phyloP scores from a whole-genome alignment of 2,329 filamentous ascomycete species.

The Cercospora brassicicola region DNA sequence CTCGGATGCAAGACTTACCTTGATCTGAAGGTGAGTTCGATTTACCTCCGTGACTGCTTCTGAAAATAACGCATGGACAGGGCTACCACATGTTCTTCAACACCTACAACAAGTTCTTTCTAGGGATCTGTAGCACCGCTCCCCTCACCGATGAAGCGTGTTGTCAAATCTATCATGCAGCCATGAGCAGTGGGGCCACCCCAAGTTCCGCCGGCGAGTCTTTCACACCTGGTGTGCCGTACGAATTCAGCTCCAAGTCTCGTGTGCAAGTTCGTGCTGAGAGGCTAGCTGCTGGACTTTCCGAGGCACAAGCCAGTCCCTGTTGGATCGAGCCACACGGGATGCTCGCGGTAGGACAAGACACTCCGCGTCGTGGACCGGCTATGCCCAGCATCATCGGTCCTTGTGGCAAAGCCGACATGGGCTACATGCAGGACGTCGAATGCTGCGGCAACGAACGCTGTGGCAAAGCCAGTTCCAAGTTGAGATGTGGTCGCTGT shows the following conservation, averaged over 20 bases:
- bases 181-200: background rate
- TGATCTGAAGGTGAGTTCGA: background rate
- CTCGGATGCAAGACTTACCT: background rate
- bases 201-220: background rate
- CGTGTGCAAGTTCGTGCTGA: background rate
- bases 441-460: background rate
- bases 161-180: background rate
- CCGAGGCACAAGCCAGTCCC: background rate
- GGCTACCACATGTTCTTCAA: background rate
- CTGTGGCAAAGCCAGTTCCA: background rate
- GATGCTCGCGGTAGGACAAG: background rate
- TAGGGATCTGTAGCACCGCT: background rate
- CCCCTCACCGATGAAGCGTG: background rate
- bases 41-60: background rate
- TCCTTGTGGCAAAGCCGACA: background rate
- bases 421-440: background rate
- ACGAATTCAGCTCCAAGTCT: background rate
- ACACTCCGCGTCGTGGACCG: too few species aligned
- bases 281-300: background rate
- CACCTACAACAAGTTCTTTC: background rate
- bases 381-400: background rate
- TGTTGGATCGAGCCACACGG: background rate
- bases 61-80: background rate
- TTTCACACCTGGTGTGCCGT: background rate
- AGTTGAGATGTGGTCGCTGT: background rate